Conservation (phyloP, 2,329 filamentous ascomycete species). For the Aureobasidium sp. region DNA sequence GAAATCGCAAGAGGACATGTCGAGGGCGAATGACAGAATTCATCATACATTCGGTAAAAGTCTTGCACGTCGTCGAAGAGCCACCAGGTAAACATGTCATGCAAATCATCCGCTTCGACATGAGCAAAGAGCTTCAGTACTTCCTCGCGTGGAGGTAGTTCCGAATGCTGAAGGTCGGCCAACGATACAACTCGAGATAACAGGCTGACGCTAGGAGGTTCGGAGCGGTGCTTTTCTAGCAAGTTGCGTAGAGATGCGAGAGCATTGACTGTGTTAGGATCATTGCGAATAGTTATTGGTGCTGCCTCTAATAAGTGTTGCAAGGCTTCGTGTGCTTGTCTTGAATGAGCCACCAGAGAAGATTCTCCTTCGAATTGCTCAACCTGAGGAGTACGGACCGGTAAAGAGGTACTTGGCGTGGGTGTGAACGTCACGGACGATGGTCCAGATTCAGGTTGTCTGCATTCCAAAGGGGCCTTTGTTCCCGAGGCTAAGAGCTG, state of each 20-base stretch:
- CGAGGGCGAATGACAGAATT: constrained; percentile 16
- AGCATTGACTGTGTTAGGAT: constrained; percentile 6
- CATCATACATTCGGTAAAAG: constrained; percentile 1
- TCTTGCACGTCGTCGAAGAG: constrained; percentile 7
- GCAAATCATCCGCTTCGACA: neutral
- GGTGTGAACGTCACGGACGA: neutral
- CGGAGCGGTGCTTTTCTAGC: neutral
- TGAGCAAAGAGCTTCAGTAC: neutral
- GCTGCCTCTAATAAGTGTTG: neutral
- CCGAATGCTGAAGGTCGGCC: neutral
- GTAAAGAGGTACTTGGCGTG: neutral
- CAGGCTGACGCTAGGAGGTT: neutral
- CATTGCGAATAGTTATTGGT: constrained; percentile 6
- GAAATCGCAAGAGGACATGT: constrained; percentile 16
- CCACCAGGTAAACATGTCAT: constrained; percentile 10
- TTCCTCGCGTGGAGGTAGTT: neutral
- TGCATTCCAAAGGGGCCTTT: neutral
- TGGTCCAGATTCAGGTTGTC: neutral
- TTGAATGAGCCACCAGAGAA: constrained; percentile 6
- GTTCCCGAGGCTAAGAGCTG: neutral
- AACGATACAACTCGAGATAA: neutral
- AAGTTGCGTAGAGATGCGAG: neutral
- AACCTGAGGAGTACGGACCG: neutral
- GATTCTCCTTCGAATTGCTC: constrained; percentile 13
- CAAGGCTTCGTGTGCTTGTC: constrained; percentile 6